Percentiles rank a stretch among this genome's conserved stretches.
Evolutionary conservation across 768 basidiomycete species (phyloP).

Genomic region (Boletus insuetus): DNA sequence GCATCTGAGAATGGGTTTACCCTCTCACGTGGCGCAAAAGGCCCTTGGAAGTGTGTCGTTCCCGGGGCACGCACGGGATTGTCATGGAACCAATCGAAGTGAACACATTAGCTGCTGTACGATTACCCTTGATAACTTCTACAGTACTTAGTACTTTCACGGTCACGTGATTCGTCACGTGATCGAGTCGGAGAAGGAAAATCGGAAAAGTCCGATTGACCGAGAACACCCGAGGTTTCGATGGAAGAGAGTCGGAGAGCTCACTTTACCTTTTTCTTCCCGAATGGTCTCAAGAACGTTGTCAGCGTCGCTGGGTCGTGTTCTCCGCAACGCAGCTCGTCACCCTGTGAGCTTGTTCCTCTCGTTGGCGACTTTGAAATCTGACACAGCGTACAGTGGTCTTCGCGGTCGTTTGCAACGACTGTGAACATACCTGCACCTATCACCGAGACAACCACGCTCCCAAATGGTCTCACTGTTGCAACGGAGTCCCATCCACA

Average conservation of each 20-base stretch:
- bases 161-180: constrained; percentile 1
- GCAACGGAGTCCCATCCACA: constrained; percentile 89
- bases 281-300: constrained; percentile 46
- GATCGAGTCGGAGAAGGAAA: constrained; percentile 22
- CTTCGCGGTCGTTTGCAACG: constrained; percentile 73
- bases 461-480: constrained; percentile 92
- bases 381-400: constrained; percentile 35
- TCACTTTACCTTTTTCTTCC: constrained; percentile 24
- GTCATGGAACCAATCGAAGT: constrained; percentile 9
- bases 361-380: background rate
- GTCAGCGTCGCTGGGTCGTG: constrained; percentile 43
- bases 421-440: constrained; percentile 64
- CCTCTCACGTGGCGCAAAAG: constrained; percentile 32
- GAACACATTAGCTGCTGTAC: background rate
- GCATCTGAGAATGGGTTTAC: constrained; percentile 55
- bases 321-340: constrained; percentile 38
- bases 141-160: too few species aligned
- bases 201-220: constrained; percentile 23
- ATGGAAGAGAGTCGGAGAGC: background rate
- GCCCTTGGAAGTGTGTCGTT: constrained; percentile 41
- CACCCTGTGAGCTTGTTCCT: constrained; percentile 30
- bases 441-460: constrained; percentile 86
- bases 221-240: constrained; percentile 34
- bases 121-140: too few species aligned
- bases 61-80: constrained; percentile 32